Conservation (phyloP, 1,139 yeast species). For the Blastobotrys malaysiensis region DNA sequence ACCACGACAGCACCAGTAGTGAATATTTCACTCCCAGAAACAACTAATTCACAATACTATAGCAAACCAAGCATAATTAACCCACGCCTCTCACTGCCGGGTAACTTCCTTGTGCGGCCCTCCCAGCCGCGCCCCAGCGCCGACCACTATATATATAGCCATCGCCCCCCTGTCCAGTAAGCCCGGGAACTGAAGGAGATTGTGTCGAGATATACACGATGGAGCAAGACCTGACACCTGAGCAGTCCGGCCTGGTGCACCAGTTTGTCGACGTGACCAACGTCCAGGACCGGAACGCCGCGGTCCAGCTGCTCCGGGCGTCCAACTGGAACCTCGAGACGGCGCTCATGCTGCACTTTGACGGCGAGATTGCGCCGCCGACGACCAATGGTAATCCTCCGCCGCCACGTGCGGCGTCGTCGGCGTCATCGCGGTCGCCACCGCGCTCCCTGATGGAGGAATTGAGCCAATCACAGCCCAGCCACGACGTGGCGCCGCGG, state of each 20-base stretch:
- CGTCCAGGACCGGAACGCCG: conserved; percentile 22
- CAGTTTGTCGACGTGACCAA: conserved; percentile 29
- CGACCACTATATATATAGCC: not conserved
- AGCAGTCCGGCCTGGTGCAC: conserved; percentile 13
- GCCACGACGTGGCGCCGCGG: conserved; percentile 21
- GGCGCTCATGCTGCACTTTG: conserved; percentile 31
- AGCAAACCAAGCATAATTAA: not conserved
- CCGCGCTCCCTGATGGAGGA: conserved; percentile 30
- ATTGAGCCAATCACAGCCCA: conserved; percentile 19
- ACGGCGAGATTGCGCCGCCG: conserved; percentile 20
- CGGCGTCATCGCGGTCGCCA: conserved; percentile 1
- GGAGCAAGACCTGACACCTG: not conserved
- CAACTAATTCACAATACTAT: not conserved
- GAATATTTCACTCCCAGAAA: not conserved
- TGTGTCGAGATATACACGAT: too few relatives aligned
- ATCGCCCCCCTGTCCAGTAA: not conserved
- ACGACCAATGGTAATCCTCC: conserved; percentile 11
- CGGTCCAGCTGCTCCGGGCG: conserved; percentile 23
- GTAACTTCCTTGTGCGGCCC: not conserved
- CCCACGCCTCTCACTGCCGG: not conserved
- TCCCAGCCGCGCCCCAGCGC: not conserved
- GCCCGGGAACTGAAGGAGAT: too few relatives aligned
- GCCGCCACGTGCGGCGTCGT: conserved; percentile 6
- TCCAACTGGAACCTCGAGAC: conserved; percentile 31
- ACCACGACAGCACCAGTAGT: too few relatives aligned